A percentile compares a stretch with the other conserved stretches of the same genome.
phyloP scores from a whole-genome alignment of 225 moss, liverwort and hornwort species.

The Antitrichia curtipendula region DNA sequence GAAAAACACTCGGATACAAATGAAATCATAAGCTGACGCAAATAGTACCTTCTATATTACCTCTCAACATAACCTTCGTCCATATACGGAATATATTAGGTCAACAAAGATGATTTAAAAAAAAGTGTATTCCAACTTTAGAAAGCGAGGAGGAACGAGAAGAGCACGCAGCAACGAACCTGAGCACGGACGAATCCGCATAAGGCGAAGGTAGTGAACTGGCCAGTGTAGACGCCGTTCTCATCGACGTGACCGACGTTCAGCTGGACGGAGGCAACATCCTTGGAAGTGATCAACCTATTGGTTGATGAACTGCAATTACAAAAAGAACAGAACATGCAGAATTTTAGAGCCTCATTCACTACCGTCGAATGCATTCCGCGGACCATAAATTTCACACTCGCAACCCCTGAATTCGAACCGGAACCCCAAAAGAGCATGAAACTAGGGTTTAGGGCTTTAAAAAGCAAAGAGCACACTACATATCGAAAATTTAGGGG shows the following conservation, averaged over 20 bases:
- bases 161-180: background rate
- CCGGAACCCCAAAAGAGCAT: background rate
- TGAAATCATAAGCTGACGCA: background rate
- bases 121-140: background rate
- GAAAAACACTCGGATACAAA: background rate
- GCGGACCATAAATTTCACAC: background rate
- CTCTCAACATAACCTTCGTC: background rate
- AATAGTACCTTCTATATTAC: background rate
- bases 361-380: background rate
- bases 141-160: background rate
- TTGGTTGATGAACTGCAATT: constrained; percentile 36
- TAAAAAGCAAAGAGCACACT: background rate
- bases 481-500: background rate
- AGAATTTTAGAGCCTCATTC: background rate
- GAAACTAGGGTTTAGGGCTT: background rate
- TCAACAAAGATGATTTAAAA: background rate
- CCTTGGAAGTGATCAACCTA: constrained; percentile 45
- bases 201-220: constrained; percentile 41
- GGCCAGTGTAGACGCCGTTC: constrained; percentile 40
- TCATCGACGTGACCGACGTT: constrained; percentile 38
- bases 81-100: no score
- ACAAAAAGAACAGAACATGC: background rate
- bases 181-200: constrained; percentile 47
- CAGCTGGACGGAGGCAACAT: constrained; percentile 33
- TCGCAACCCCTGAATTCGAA: background rate